Evolutionary conservation across 495 filamentous ascomycete genomes (phyloP).

Genomic region (Sordaria brevicollis): DNA sequence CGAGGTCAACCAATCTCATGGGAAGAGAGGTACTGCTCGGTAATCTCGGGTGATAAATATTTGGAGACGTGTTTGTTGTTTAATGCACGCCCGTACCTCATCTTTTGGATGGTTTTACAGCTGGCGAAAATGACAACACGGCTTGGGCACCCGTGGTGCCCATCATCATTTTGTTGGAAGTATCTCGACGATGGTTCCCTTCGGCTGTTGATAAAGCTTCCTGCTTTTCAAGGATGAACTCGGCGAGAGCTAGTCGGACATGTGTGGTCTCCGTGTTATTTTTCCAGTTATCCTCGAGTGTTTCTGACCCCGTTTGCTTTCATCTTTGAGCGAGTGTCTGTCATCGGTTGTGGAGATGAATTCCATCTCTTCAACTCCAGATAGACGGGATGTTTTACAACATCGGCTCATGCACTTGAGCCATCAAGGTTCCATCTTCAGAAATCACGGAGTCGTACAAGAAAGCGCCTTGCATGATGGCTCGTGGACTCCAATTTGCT

Average conservation of each 20-base stretch:
- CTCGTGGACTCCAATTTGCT: background rate
- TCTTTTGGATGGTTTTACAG: background rate
- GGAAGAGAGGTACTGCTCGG: background rate
- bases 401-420: background rate
- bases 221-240: background rate
- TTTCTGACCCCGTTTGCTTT: background rate
- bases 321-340: background rate
- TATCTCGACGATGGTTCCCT: background rate
- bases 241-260: background rate
- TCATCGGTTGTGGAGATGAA: background rate
- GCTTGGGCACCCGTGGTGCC: background rate
- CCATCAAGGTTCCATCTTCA: background rate
- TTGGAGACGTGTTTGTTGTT: background rate
- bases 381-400: background rate
- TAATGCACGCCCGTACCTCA: background rate
- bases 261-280: background rate
- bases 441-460: background rate
- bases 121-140: background rate
- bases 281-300: background rate
- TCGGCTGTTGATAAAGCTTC: background rate
- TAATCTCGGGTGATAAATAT: background rate
- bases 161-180: background rate
- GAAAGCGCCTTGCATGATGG: background rate
- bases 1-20: background rate
- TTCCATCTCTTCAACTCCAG: background rate